These are phyloP conservation scores for Ilyonectria sp. DNA, from an alignment of 2,329 filamentous ascomycete species.

Conservation along the genomic window DNA sequence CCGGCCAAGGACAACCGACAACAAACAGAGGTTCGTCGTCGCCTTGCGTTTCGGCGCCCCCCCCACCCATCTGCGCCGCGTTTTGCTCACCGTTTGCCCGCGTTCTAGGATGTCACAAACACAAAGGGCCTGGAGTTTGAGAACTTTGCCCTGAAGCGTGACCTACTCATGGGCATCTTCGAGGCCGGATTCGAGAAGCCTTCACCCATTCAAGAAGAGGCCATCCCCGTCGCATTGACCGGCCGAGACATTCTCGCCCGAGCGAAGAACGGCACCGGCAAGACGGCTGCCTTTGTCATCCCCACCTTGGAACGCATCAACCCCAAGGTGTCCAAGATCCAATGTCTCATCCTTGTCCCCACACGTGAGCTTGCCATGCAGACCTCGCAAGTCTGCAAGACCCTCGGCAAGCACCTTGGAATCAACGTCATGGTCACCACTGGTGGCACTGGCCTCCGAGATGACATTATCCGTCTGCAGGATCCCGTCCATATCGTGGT, in stretches of 20 bases:
- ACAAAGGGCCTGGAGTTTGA: slow-evolving; percentile 99
- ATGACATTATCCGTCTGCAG: slow-evolving; percentile 95
- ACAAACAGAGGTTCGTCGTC: slow-evolving; percentile 79
- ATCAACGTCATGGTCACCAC: slow-evolving; percentile 99
- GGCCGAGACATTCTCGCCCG: slow-evolving; percentile 95
- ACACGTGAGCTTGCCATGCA: slow-evolving; percentile 97
- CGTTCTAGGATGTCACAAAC: slow-evolving; percentile 89
- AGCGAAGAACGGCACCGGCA: slow-evolving; percentile 98
- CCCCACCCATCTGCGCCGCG: background rate
- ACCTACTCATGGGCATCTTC: slow-evolving; percentile 98
- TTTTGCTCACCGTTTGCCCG: slow-evolving; percentile 39
- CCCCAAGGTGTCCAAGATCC: slow-evolving; percentile 95
- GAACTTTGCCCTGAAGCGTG: slow-evolving; percentile 94
- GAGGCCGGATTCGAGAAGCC: slow-evolving; percentile 99
- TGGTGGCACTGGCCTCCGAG: slow-evolving; percentile 92
- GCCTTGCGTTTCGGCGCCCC: slow-evolving; percentile 17
- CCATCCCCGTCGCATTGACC: slow-evolving; percentile 95
- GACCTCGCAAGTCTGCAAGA: slow-evolving; percentile 99
- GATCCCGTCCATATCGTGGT: slow-evolving; percentile 98
- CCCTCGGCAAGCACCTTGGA: slow-evolving; percentile 94
- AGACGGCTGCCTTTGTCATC: slow-evolving; percentile 98
- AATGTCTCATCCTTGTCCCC: slow-evolving; percentile 95
- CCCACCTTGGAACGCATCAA: slow-evolving; percentile 96
- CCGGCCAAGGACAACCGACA: slow-evolving; percentile 82
- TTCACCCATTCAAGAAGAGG: slow-evolving; percentile 99